These are phyloP conservation scores for Colletotrichum viniferum DNA, from an alignment of 2,329 filamentous ascomycete species.

Conservation along the genomic window DNA sequence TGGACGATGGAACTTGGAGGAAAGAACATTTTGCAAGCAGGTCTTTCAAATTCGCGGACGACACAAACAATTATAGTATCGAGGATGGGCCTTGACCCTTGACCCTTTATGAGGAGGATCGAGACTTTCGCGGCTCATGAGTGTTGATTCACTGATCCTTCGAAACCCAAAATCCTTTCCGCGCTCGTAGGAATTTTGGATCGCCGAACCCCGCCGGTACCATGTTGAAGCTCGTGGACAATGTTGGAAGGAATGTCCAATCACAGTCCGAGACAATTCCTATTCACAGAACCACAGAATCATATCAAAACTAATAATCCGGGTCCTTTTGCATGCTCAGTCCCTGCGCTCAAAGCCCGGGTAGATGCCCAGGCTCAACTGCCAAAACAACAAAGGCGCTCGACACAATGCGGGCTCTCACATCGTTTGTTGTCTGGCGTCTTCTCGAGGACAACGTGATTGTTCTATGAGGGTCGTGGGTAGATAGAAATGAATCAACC, in stretches of 20 bases:
- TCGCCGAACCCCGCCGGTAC: background rate
- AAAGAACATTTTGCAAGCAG: background rate
- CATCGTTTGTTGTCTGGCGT: background rate
- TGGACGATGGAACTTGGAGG: background rate
- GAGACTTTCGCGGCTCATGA: background rate
- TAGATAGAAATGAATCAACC: background rate
- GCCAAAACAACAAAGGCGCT: background rate
- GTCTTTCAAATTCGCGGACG: background rate
- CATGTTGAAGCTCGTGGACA: background rate
- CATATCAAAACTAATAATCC: background rate
- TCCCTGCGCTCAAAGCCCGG: background rate
- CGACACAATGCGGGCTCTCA: background rate
- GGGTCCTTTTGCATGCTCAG: background rate
- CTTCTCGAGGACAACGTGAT: background rate
- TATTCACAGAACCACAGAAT: background rate
- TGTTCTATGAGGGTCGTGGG: background rate
- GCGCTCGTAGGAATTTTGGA: background rate
- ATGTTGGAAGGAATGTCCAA: background rate
- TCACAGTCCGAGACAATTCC: background rate
- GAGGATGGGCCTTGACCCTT: background rate
- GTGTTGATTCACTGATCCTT: background rate
- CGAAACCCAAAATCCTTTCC: background rate
- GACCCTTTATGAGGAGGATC: background rate
- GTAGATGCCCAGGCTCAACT: background rate
- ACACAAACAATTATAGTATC: background rate